Evolutionary conservation across 495 filamentous ascomycete species (phyloP).

Genomic region (Aspergillus conjunctus): DNA sequence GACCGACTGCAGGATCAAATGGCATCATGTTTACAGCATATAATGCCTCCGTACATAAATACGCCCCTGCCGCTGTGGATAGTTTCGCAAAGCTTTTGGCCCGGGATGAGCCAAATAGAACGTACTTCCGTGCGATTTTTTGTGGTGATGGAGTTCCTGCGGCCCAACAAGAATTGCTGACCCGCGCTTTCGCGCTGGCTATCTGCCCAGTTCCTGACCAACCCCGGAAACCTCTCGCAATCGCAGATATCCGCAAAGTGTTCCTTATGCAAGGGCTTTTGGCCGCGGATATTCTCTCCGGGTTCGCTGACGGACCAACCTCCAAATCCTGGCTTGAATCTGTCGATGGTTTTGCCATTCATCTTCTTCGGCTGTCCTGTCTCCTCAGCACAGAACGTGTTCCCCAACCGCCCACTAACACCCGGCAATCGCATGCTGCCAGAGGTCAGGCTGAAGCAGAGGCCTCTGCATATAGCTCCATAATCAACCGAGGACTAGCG

Average conservation of each 20-base stretch:
- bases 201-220: conserved; percentile 81
- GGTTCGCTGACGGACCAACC: conserved; percentile 68
- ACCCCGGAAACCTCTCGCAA: conserved; percentile 52
- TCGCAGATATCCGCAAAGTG: conserved; percentile 80
- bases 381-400: conserved; percentile 63
- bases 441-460: conserved; percentile 46
- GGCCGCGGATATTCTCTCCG: conserved; percentile 83
- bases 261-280: conserved; percentile 88
- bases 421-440: conserved; percentile 35
- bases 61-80: conserved; percentile 87
- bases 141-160: conserved; percentile 63
- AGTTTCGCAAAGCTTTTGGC: conserved; percentile 89
- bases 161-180: conserved; percentile 77
- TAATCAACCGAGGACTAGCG: conserved; percentile 69
- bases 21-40: conserved; percentile 76
- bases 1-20: conserved; percentile 53
- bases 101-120: conserved; percentile 89
- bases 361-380: conserved; percentile 71
- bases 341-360: conserved; percentile 81
- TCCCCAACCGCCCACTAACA: conserved; percentile 34
- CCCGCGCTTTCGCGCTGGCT: conserved; percentile 83
- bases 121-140: conserved; percentile 79
- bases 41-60: conserved; percentile 78
- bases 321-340: conserved; percentile 84
- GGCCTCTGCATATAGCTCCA: conserved; percentile 51